Conservation (phyloP, 352 stramenopile genomes). For the Blastocystis sp. region DNA sequence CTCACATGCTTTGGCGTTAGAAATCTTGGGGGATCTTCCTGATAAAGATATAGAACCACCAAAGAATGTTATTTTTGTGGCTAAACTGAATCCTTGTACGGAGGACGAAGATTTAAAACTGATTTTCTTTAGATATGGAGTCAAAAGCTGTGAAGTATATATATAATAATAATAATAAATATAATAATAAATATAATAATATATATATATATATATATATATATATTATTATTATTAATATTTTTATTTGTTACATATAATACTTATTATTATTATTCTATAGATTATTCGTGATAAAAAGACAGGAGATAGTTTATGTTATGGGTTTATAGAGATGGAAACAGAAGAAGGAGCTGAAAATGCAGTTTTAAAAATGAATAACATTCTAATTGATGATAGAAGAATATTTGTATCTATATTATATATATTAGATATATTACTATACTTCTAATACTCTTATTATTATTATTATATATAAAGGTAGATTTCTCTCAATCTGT, state of each 20-base stretch:
- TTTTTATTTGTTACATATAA: too few species aligned
- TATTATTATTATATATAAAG: conserved; percentile 47
- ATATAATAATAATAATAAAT: not conserved
- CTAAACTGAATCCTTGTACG: conserved; percentile 72
- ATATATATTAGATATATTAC: not conserved
- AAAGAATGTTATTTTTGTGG: conserved; percentile 95
- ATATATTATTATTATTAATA: conserved; percentile 51
- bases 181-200: not conserved
- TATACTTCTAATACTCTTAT: not conserved
- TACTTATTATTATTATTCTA: too few species aligned
- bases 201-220: not conserved
- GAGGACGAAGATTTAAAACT: conserved; percentile 74
- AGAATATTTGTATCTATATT: conserved; percentile 41
- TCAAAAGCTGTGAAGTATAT: conserved; percentile 43
- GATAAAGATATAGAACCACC: conserved; percentile 82
- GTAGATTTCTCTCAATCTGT: conserved; percentile 95
- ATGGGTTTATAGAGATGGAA: conserved; percentile 93
- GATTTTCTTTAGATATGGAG: conserved; percentile 71
- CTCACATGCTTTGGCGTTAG: conserved; percentile 63
- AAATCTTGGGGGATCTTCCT: conserved; percentile 93
- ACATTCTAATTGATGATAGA: conserved; percentile 88
- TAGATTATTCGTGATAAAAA: conserved; percentile 89
- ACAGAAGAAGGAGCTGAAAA: conserved; percentile 66
- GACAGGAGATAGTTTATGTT: conserved; percentile 85
- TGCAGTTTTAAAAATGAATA: conserved; percentile 99